Percentiles rank a stretch among this genome's conserved stretches.
phyloP scores from a whole-genome alignment of 257 asterid genomes.

The Scutellaria minor region DNA sequence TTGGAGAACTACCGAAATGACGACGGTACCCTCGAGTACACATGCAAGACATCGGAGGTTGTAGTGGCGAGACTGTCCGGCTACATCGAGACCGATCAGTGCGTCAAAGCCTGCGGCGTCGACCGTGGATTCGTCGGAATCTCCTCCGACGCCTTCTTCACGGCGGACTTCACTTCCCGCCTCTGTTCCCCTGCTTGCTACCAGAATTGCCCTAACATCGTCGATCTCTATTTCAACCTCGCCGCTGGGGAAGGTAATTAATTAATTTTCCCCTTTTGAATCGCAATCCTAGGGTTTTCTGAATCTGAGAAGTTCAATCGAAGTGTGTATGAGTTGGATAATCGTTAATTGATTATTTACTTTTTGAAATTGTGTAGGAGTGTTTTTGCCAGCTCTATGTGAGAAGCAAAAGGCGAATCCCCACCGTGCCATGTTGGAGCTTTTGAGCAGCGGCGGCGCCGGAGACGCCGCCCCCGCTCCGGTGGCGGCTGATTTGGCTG shows the following conservation, averaged over 20 bases:
- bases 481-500: slow-evolving; percentile 18
- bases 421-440: slow-evolving; percentile 66
- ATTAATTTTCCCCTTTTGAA: background rate
- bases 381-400: slow-evolving; percentile 66
- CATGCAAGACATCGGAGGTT: slow-evolving; percentile 80
- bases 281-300: too few relatives aligned
- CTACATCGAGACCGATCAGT: slow-evolving; percentile 70
- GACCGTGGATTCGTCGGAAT: slow-evolving; percentile 71
- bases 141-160: slow-evolving; percentile 72
- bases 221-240: slow-evolving; percentile 80
- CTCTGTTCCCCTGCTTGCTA: slow-evolving; percentile 75
- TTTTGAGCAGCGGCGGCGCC: slow-evolving; percentile 66
- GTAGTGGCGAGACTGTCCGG: slow-evolving; percentile 65
- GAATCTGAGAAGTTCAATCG: too few relatives aligned
- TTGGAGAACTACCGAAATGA: slow-evolving; percentile 57
- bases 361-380: slow-evolving; percentile 48
- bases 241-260: slow-evolving; percentile 82
- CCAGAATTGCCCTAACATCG: slow-evolving; percentile 76
- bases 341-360: background rate
- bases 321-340: too few relatives aligned
- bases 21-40: slow-evolving; percentile 48
- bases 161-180: slow-evolving; percentile 54
- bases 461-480: slow-evolving; percentile 50
- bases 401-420: slow-evolving; percentile 57
- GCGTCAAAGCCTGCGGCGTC: slow-evolving; percentile 70